These are phyloP conservation scores for Diplocarpon rosae DNA, from an alignment of 2,329 filamentous ascomycete species.

Conservation along the genomic window DNA sequence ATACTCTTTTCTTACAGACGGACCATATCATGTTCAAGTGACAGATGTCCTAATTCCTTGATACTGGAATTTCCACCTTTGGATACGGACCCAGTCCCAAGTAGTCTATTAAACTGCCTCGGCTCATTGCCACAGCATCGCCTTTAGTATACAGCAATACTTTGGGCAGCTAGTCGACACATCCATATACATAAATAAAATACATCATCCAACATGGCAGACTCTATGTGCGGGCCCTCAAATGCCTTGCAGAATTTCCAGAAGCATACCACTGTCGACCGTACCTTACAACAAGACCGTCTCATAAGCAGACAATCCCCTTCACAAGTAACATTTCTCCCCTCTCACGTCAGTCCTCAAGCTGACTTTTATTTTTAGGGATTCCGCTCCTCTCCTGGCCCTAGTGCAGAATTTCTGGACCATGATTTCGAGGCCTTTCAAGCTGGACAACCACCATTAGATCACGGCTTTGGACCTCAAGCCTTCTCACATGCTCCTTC, in stretches of 20 bases:
- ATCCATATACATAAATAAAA: not conserved
- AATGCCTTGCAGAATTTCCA: constrained; percentile 63
- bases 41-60: constrained; percentile 4
- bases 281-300: constrained; percentile 61
- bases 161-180: not conserved
- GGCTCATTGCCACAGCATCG: constrained; percentile 1
- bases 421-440: constrained; percentile 62
- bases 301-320: constrained; percentile 42
- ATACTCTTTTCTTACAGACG: not conserved
- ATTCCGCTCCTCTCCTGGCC: constrained; percentile 46
- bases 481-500: constrained; percentile 11
- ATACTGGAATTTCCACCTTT: not conserved
- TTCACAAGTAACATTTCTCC: constrained; percentile 36
- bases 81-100: constrained; percentile 1
- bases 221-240: constrained; percentile 59
- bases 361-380: constrained; percentile 32
- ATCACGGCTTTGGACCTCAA: constrained; percentile 19
- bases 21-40: not conserved
- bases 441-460: constrained; percentile 34
- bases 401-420: constrained; percentile 45
- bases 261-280: constrained; percentile 55
- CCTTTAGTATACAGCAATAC: not conserved
- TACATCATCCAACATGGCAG: constrained; percentile 42
- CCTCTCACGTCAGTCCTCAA: constrained; percentile 4
- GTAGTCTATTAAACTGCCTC: constrained; percentile 1